A percentile compares a stretch with the other conserved stretches of the same genome.
Evolutionary conservation across 371 early-diverging fungal genomes (phyloP).

Genomic region (Saksenaea oblongispora): DNA sequence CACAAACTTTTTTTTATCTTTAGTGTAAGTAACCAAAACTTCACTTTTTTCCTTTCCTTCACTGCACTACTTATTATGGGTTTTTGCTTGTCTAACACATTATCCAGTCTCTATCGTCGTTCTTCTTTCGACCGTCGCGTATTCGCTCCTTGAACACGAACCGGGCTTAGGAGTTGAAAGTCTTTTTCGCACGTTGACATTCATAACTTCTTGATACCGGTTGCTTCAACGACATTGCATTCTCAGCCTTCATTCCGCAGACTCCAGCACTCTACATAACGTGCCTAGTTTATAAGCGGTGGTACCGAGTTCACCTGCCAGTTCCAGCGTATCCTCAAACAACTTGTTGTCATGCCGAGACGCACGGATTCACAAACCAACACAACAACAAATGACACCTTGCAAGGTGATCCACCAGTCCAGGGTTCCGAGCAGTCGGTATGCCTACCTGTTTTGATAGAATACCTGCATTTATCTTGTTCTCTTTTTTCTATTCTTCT

Average conservation of each 20-base stretch:
- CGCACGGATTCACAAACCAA: conserved; percentile 6
- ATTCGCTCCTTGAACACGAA: background rate
- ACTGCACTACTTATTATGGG: conserved; percentile 1
- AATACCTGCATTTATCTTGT: background rate
- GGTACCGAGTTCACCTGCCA: conserved; percentile 28
- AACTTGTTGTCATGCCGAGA: background rate
- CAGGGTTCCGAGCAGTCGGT: conserved; percentile 5
- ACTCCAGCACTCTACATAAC: background rate
- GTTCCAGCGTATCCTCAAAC: conserved; percentile 8
- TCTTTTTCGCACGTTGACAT: conserved; percentile 9
- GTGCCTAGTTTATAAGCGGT: conserved; percentile 14
- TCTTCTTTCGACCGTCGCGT: background rate
- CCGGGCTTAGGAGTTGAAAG: background rate
- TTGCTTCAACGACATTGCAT: conserved; percentile 1
- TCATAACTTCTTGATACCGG: background rate
- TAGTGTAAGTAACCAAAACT: conserved; percentile 1
- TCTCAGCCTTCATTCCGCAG: conserved; percentile 4
- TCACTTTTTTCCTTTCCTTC: background rate
- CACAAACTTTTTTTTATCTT: conserved; percentile 4
- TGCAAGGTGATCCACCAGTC: background rate
- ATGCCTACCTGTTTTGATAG: background rate
- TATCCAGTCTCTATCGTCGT: background rate
- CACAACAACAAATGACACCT: background rate
- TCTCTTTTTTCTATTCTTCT: background rate
- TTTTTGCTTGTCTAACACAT: background rate